Evolutionary conservation across 371 early-diverging fungal species (phyloP).

Genomic region (Mucor saturninus): DNA sequence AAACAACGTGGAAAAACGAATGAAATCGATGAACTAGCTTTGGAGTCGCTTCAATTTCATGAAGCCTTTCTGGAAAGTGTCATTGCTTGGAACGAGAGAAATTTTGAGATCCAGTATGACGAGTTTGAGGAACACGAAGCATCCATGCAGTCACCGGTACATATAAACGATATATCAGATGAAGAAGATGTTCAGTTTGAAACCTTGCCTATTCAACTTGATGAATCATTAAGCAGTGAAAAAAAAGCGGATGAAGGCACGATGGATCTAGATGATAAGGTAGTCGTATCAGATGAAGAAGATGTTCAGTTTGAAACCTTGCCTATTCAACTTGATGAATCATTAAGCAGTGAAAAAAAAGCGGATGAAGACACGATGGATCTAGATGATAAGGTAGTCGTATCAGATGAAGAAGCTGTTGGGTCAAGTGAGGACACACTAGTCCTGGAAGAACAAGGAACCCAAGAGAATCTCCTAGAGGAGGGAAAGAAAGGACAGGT

Average conservation of each 20-base stretch:
- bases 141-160: neutral
- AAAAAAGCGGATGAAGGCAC: no score
- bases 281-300: slow-evolving; percentile 13
- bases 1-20: slow-evolving; percentile 56
- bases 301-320: slow-evolving; percentile 17
- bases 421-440: no score
- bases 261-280: neutral
- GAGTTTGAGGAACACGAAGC: neutral
- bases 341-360: no score
- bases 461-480: no score
- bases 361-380: no score
- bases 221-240: no score
- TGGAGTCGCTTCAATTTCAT: slow-evolving; percentile 52
- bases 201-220: neutral
- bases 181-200: slow-evolving; percentile 29
- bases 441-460: no score
- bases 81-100: slow-evolving; percentile 31
- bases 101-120: neutral
- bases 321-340: no score
- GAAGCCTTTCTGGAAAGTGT: slow-evolving; percentile 39
- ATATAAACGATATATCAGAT: neutral
- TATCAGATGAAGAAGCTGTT: neutral
- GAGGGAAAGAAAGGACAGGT: neutral
- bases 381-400: neutral
- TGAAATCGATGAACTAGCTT: slow-evolving; percentile 41